Conservation (phyloP, 768 basidiomycete species). For the Russula foetens region DNA sequence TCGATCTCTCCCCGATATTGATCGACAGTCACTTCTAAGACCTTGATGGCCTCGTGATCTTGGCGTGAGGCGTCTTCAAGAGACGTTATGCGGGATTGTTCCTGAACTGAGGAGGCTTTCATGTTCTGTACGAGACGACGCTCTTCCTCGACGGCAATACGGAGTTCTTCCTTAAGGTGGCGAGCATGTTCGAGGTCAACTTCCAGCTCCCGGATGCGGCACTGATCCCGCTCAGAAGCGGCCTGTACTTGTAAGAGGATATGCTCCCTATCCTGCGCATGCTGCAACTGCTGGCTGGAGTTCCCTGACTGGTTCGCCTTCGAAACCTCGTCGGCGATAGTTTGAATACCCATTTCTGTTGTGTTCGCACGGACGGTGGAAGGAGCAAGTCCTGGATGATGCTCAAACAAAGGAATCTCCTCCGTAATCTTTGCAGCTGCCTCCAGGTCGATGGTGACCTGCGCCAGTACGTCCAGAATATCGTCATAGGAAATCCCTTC, state of each 20-base stretch:
- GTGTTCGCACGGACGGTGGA: background rate
- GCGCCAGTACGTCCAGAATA: slow-evolving; percentile 7
- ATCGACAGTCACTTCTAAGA: slow-evolving; percentile 3
- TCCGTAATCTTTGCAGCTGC: background rate
- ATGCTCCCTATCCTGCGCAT: background rate
- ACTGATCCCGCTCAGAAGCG: slow-evolving; percentile 1
- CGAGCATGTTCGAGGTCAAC: slow-evolving; percentile 1
- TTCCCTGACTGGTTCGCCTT: background rate
- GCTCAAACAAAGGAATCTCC: background rate
- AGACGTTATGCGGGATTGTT: background rate
- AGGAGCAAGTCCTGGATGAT: background rate
- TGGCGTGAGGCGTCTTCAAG: slow-evolving; percentile 4
- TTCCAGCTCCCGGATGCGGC: slow-evolving; percentile 10
- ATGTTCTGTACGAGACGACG: background rate
- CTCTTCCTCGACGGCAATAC: background rate
- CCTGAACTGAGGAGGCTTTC: background rate
- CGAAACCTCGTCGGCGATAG: background rate
- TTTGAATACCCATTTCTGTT: slow-evolving; percentile 6
- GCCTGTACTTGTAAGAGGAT: background rate
- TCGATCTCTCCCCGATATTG: slow-evolving; percentile 2
- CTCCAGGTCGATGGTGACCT: slow-evolving; percentile 7
- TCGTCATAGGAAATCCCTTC: slow-evolving; percentile 5
- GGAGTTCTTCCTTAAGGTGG: slow-evolving; percentile 7
- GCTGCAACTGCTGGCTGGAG: background rate
- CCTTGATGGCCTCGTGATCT: slow-evolving; percentile 2